Conservation (phyloP, 2,329 filamentous ascomycete genomes). For the Verticillium klebahnii region DNA sequence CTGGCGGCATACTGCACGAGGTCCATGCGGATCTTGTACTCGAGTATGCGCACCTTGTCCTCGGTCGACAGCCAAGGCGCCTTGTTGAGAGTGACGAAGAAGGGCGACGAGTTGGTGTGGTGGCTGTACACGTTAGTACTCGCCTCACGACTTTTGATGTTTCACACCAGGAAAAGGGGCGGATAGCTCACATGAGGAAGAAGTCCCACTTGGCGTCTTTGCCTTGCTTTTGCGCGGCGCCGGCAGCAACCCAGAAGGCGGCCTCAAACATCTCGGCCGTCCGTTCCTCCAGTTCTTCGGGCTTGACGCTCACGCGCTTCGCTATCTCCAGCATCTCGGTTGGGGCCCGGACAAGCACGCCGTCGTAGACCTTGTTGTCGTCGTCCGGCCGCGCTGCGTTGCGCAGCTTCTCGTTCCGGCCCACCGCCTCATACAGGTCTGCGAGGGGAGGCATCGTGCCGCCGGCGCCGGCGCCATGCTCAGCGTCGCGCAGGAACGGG, state of each 20-base stretch:
- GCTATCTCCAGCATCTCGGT: slow-evolving; percentile 60
- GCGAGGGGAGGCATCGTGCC: slow-evolving; percentile 38
- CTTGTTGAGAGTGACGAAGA: slow-evolving; percentile 66
- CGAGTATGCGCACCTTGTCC: slow-evolving; percentile 65
- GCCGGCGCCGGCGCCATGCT: slow-evolving; percentile 35
- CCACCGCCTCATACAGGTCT: slow-evolving; percentile 58
- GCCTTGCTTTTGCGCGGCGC: slow-evolving; percentile 56
- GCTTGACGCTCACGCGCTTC: slow-evolving; percentile 50
- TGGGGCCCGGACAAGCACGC: slow-evolving; percentile 58
- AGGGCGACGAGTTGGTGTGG: slow-evolving; percentile 64
- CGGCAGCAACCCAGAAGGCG: slow-evolving; percentile 41
- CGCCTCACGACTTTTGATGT: neutral
- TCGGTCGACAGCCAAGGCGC: slow-evolving; percentile 55
- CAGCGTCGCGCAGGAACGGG: slow-evolving; percentile 48
- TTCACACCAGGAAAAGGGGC: neutral
- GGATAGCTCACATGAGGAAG: slow-evolving; percentile 51
- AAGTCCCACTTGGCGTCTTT: slow-evolving; percentile 78
- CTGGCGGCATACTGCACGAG: slow-evolving; percentile 70
- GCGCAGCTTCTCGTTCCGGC: slow-evolving; percentile 50
- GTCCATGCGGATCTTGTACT: slow-evolving; percentile 77
- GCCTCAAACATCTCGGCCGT: slow-evolving; percentile 66
- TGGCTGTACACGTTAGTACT: slow-evolving; percentile 50
- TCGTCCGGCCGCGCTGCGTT: slow-evolving; percentile 46
- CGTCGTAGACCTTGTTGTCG: slow-evolving; percentile 62
- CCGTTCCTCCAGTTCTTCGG: slow-evolving; percentile 51